These are phyloP conservation scores for Rhizopogon vinicolor DNA, from an alignment of 768 basidiomycete species.

Conservation along the genomic window DNA sequence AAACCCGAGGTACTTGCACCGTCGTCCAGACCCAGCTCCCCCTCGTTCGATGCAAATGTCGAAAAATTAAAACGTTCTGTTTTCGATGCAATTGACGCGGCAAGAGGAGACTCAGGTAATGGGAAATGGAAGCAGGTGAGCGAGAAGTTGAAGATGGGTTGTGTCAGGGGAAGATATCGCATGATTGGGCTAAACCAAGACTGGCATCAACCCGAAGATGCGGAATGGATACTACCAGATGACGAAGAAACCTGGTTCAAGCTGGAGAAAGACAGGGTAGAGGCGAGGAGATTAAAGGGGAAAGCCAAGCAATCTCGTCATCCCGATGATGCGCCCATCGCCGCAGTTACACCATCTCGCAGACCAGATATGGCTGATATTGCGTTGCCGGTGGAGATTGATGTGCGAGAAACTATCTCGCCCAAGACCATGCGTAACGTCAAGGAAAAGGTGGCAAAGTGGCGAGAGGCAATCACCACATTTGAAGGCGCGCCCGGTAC, in stretches of 20 bases:
- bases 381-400: constrained; percentile 1
- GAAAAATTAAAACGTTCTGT: constrained; percentile 31
- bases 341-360: neutral
- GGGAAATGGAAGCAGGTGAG: constrained; percentile 45
- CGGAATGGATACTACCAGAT: constrained; percentile 35
- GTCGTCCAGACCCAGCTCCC: constrained; percentile 30
- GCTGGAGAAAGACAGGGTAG: constrained; percentile 34
- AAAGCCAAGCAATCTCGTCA: constrained; percentile 12
- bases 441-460: constrained; percentile 30
- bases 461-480: constrained; percentile 28
- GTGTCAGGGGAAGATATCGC: constrained; percentile 31
- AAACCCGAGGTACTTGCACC: constrained; percentile 28
- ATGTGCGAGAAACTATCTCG: constrained; percentile 13
- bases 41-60: constrained; percentile 20
- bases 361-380: neutral
- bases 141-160: constrained; percentile 34
- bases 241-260: constrained; percentile 47
- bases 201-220: constrained; percentile 16
- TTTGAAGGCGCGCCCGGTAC: neutral
- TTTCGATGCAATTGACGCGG: constrained; percentile 27
- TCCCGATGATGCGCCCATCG: neutral
- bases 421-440: constrained; percentile 22
- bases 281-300: constrained; percentile 11
- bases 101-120: constrained; percentile 35
- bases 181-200: constrained; percentile 19